These are phyloP conservation scores for Colletotrichum orbiculare DNA, from an alignment of 2,329 filamentous ascomycete species.

Conservation along the genomic window DNA sequence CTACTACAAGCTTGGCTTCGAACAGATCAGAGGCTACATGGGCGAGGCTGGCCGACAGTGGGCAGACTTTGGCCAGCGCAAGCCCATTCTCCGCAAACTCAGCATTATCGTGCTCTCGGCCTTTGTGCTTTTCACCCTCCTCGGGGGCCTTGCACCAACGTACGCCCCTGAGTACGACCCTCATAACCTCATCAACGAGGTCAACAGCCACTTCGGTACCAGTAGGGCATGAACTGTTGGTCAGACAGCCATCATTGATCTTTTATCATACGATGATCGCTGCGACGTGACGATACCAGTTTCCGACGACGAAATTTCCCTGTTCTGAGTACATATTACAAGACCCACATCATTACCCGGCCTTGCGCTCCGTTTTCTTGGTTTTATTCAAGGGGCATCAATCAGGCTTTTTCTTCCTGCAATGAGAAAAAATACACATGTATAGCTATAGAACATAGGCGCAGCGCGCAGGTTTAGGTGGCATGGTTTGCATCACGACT, in stretches of 20 bases:
- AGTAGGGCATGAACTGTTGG: slow-evolving; percentile 30
- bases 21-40: slow-evolving; percentile 84
- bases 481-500: slow-evolving; percentile 50
- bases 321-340: slow-evolving; percentile 36
- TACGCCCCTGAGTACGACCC: slow-evolving; percentile 68
- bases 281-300: slow-evolving; percentile 33
- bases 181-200: slow-evolving; percentile 58
- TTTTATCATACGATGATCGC: slow-evolving; percentile 11
- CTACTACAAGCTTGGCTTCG: slow-evolving; percentile 87
- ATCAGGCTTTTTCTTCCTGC: slow-evolving; percentile 14
- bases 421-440: slow-evolving; percentile 37
- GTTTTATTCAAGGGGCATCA: slow-evolving; percentile 15
- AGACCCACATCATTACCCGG: slow-evolving; percentile 22
- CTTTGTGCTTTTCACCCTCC: slow-evolving; percentile 74
- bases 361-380: slow-evolving; percentile 2
- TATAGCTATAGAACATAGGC: slow-evolving; percentile 51
- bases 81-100: slow-evolving; percentile 82
- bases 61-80: slow-evolving; percentile 85
- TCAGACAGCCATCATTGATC: background rate
- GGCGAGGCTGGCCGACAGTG: slow-evolving; percentile 79
- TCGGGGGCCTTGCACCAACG: slow-evolving; percentile 73
- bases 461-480: slow-evolving; percentile 49
- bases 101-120: slow-evolving; percentile 74
- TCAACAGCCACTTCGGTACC: slow-evolving; percentile 62
- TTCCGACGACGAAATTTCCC: slow-evolving; percentile 26